A percentile compares a stretch with the other conserved stretches of the same genome.
Evolutionary conservation across 2,329 filamentous ascomycete genomes (phyloP).

Genomic region (Arthrobotrys conoides): DNA sequence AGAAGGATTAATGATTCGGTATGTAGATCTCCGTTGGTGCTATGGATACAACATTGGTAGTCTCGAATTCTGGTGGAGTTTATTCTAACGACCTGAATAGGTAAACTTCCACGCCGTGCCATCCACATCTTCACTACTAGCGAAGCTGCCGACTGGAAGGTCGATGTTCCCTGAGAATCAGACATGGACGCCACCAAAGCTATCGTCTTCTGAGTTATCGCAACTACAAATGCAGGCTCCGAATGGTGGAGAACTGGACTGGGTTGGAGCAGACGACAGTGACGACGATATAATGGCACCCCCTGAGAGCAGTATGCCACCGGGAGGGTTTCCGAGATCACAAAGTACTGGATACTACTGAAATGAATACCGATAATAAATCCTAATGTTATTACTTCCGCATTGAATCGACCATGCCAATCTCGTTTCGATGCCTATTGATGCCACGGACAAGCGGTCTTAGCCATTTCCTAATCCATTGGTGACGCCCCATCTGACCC

Average conservation of each 20-base stretch:
- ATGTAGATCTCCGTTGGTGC: conserved; percentile 51
- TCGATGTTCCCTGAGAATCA: conserved; percentile 44
- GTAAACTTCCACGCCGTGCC: conserved; percentile 54
- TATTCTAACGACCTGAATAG: conserved; percentile 31
- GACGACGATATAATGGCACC: conserved; percentile 32
- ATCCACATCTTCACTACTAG: conserved; percentile 43
- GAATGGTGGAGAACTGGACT: conserved; percentile 48
- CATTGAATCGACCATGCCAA: conserved; percentile 13
- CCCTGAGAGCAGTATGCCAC: conserved; percentile 27
- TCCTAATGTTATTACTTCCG: background rate
- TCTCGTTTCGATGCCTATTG: conserved; percentile 27
- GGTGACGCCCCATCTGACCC: conserved; percentile 34
- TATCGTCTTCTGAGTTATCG: conserved; percentile 46
- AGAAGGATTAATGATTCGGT: conserved; percentile 93
- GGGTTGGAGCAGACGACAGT: conserved; percentile 55
- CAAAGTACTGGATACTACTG: conserved; percentile 58
- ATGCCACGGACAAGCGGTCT: conserved; percentile 31
- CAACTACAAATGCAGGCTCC: conserved; percentile 50
- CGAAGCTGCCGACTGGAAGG: conserved; percentile 39
- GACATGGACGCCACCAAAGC: conserved; percentile 55
- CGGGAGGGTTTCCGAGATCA: conserved; percentile 52
- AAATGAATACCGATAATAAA: background rate
- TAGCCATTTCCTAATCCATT: conserved; percentile 54
- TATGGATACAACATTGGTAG: conserved; percentile 2
- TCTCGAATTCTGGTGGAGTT: background rate